These are phyloP conservation scores for Warburgia ugandensis DNA, from an alignment of 164 flowering plant genomes.

Conservation along the genomic window DNA sequence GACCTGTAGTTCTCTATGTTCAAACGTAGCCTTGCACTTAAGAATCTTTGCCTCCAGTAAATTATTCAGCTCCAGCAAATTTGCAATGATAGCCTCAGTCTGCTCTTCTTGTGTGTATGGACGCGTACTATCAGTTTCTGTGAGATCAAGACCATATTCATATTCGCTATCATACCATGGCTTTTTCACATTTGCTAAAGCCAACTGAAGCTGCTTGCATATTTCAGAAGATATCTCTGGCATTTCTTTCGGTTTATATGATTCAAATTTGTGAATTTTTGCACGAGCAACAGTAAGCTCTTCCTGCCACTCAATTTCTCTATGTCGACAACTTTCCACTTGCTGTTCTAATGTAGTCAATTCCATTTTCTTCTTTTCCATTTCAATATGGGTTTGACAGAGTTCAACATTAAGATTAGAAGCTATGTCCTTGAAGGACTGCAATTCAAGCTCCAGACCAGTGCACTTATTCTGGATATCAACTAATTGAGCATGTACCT, in stretches of 20 bases:
- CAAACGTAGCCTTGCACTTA: slow-evolving; percentile 19
- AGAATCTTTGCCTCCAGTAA: slow-evolving; percentile 28
- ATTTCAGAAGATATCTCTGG: slow-evolving; percentile 19
- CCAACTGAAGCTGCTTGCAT: slow-evolving; percentile 25
- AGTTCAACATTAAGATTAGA: slow-evolving; percentile 34
- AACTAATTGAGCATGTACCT: slow-evolving; percentile 11
- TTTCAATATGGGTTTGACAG: slow-evolving; percentile 12
- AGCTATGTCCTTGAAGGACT: slow-evolving; percentile 26
- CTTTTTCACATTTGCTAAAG: slow-evolving; percentile 26
- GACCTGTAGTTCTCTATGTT: slow-evolving; percentile 17
- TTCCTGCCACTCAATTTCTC: slow-evolving; percentile 15
- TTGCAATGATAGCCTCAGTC: slow-evolving; percentile 22
- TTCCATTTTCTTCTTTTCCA: slow-evolving; percentile 20
- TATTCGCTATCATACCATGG: slow-evolving; percentile 16
- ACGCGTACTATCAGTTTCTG: slow-evolving; percentile 8
- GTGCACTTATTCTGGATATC: slow-evolving; percentile 28
- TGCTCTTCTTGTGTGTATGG: slow-evolving; percentile 16
- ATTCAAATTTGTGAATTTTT: slow-evolving; percentile 11
- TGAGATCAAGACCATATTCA: slow-evolving; percentile 11
- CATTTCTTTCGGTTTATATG: slow-evolving; percentile 12
- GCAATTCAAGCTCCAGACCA: slow-evolving; percentile 38
- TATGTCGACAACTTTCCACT: slow-evolving; percentile 15
- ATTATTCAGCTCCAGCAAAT: slow-evolving; percentile 26
- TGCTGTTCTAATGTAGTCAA: slow-evolving; percentile 24
- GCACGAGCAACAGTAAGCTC: slow-evolving; percentile 3